Evolutionary conservation across 2,329 filamentous ascomycete genomes (phyloP).

Genomic region (Fonsecaea pugnacius): DNA sequence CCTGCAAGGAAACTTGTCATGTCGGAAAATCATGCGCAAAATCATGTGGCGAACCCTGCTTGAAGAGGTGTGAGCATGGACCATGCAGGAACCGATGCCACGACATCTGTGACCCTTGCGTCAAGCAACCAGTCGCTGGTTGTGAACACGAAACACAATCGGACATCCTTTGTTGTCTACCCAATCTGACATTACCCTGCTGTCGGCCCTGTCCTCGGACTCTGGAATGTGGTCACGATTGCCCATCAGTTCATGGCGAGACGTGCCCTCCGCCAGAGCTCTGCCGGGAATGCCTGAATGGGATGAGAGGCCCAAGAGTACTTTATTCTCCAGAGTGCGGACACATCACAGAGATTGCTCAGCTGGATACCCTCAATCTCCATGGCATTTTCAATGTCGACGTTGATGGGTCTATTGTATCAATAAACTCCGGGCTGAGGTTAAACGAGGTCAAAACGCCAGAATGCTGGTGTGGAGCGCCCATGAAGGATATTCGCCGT

Average conservation of each 20-base stretch:
- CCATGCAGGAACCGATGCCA: conserved; percentile 33
- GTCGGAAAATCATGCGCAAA: conserved; percentile 28
- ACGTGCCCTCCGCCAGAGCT: conserved; percentile 20
- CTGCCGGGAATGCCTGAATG: conserved; percentile 29
- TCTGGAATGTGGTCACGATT: conserved; percentile 33
- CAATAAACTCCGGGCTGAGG: neutral
- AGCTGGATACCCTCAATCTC: conserved; percentile 30
- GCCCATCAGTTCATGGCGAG: conserved; percentile 33
- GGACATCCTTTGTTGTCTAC: conserved; percentile 33
- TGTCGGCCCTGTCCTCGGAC: conserved; percentile 23
- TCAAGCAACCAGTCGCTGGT: conserved; percentile 13
- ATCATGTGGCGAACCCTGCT: conserved; percentile 34
- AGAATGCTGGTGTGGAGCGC: conserved; percentile 34
- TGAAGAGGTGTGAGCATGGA: conserved; percentile 32
- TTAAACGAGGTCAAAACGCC: conserved; percentile 16
- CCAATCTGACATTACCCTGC: conserved; percentile 26
- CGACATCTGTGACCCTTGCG: conserved; percentile 35
- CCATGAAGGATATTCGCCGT: conserved; percentile 26
- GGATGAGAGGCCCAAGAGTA: conserved; percentile 3
- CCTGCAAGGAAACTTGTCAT: conserved; percentile 34
- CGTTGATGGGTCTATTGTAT: conserved; percentile 9
- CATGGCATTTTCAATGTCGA: conserved; percentile 14
- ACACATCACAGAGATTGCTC: conserved; percentile 26
- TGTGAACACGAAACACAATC: conserved; percentile 27
- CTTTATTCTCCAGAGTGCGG: conserved; percentile 30